Conservation (phyloP, 345 rosid species). For the Arabis alpina region DNA sequence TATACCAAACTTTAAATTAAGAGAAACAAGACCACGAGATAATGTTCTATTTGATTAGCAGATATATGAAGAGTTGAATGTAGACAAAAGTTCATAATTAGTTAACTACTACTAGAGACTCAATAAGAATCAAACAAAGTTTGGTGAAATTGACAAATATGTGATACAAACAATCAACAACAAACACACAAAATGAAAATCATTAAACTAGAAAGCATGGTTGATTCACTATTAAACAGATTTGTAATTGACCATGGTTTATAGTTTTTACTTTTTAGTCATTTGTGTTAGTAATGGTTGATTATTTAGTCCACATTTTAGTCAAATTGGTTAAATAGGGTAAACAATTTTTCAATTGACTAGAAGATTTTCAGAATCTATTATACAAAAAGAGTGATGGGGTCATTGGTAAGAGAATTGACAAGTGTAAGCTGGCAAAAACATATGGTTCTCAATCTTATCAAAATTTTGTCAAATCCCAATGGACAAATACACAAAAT, state of each 20-base stretch:
- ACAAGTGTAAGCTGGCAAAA: slow-evolving; percentile 43
- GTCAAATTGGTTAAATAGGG: not conserved
- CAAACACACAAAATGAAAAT: slow-evolving; percentile 9
- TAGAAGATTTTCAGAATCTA: slow-evolving; percentile 14
- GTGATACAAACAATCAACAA: slow-evolving; percentile 16
- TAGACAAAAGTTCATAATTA: not conserved
- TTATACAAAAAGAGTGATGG: slow-evolving; percentile 19
- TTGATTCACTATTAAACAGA: not conserved
- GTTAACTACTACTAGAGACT: slow-evolving; percentile 19
- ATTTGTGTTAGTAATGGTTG: too few relatives aligned
- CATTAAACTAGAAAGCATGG: too few relatives aligned
- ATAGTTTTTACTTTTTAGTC: too few relatives aligned
- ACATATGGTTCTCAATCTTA: slow-evolving; percentile 40
- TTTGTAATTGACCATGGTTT: too few relatives aligned
- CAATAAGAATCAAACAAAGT: slow-evolving; percentile 35
- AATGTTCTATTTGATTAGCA: slow-evolving; percentile 16
- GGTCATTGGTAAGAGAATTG: slow-evolving; percentile 28
- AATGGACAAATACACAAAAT: slow-evolving; percentile 40
- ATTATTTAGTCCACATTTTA: not conserved
- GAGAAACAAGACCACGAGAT: slow-evolving; percentile 24
- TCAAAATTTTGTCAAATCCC: slow-evolving; percentile 27
- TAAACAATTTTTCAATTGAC: not conserved
- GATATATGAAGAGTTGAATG: slow-evolving; percentile 22
- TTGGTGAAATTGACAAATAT: slow-evolving; percentile 33
- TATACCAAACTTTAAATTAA: slow-evolving; percentile 1